Base-by-base conservation (phyloP, 306 rosid species). In the Citrullus colocynthis region DNA sequence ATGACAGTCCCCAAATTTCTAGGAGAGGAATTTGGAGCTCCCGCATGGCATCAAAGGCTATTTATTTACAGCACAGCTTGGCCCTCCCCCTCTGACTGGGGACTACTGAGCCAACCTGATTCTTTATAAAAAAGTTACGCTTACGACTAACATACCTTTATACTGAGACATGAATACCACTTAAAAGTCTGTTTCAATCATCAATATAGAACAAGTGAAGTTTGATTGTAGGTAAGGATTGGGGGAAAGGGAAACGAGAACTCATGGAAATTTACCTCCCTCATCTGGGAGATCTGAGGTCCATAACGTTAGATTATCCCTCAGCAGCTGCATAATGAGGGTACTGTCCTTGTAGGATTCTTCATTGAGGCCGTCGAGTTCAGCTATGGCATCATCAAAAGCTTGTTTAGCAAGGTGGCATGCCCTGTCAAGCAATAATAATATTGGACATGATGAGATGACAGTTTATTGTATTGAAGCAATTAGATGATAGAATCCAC, bases 301-400 rank as follows among this genome's bases (percentile, higher is more conserved):
- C 96, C 90, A 91, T 79, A 91, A 62, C 39, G 88, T 85, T 81
- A 91, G 96, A 79, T 88, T 91, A 64, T 91, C 96, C 87, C 90
- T 91, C 63, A 91, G 84, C 73, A 91, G 90, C 82, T 91, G 76
- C 76, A 71, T 45, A 16, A 71, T 48, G 41, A 71, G 76, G 57
- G 76, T 45, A 48, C 76, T 71, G 20, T 91, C 90, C 59, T 87
- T 91, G 91, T 86, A 87, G 63, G 93, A 88, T 75, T 91, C 93
- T 82, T 91, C 87, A 52, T 83, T 71, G 77, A 81, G 85, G 78
- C 76, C 74, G 49, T 86, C 87, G 41, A 86, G 76, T 49, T 86
- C 87, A 24, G 89, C 84, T 65, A 81, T 78, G 12, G 89, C 87
- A 62, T 86, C 89, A 79, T 83, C 87, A 67, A 76, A 86, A 45